Evolutionary conservation across 2,329 filamentous ascomycete species (phyloP), one percentile per base, ranked within the genome.

Genomic region (Thermothelomyces thermophilus): DNA sequence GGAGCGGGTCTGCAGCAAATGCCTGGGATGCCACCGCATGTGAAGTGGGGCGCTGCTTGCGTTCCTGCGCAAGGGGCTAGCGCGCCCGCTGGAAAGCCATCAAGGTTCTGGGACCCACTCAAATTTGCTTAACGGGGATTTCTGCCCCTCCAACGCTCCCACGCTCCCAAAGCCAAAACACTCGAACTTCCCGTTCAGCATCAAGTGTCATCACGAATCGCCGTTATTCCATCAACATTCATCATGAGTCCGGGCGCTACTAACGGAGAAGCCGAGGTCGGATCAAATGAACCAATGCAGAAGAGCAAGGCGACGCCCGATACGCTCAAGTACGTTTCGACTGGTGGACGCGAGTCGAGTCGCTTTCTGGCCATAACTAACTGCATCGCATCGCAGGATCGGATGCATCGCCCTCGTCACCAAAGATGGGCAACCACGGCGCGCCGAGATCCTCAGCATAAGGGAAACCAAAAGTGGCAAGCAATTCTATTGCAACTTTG

Each of bases 381-480:
- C 37, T 8, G 14, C 11, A 11, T 30, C 19, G 13, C 11, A 14
- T 17, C 19, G 8, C 30, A 72, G 72, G 46, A 70, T 75, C 9
- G 79, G 79, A 39, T 82, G 78, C 65, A 82, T 82, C 51, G 78
- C 78, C 19, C 75, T 76, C 73, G 79, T 82, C 37, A 69, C 72
- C 51, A 82, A 82, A 60, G 90, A 95, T 67, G 89, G 89, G 53
- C 83, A 90, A 63, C 79, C 86, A 54, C 84, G 93, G 60, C 90
- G 93, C 71, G 93, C 93, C 60, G 93, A 98, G 68, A 95, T 98
- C 56, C 73, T 98, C n/a, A 93, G 89, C 52, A 94, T 97, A 60
- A 85, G 87, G 63, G 87, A 90, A 52, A 86, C 87, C 19, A 94
- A 94, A 68, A 91, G 88, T 62, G 84, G 86, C 14, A 85, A 88